Base-by-base conservation (phyloP, 805 yeast species). In the Candida dendrica region DNA sequence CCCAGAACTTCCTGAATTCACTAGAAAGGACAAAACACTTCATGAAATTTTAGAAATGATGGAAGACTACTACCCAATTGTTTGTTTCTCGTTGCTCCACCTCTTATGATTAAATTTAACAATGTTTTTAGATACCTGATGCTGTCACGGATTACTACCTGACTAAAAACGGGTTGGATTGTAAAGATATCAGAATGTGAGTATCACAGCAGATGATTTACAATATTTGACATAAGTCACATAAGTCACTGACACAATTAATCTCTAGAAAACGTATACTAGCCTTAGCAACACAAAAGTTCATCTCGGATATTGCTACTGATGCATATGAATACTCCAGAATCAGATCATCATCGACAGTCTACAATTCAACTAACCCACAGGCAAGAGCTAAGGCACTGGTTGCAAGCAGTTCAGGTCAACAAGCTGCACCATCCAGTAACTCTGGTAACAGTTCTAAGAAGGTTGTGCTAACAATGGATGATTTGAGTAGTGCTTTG, bases 241-340 rank as follows among this genome's bases (percentile, higher is more conserved):
- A n/a, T n/a, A n/a, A n/a, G n/a, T n/a, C n/a, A 34, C 37, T 41
- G 37, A 43, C 44, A 34, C 26, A 22, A 22, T n/a, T n/a, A 22
- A 29, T 17, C 16, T n/a, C 9, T 6, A 49, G 56, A 43, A 90
- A 89, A 60, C 71, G 98, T 41, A 66, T 93, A 31, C 68, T 93
- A 38, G 97, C 98, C 0, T 68, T 93, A 43, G 98, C 98, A 1
- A 93, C 98, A 0, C 98, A 95, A 56, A 93, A 93, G 58, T 93
- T 93, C 60, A 75, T 93, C 22, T 79, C 90, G 46, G 98, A 93
- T 59, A 81, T 93, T 26, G 96, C 98, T 1, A 87, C 89, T 14
- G 98, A 93, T 58, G 97, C 98, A 0, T 93, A 88, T 59, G 98
- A 93, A 59, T 90, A 88, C 58, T 85, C 96, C 8, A 71, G 98